These are phyloP conservation scores for Pseudogymnoascus sp. DNA, from an alignment of 2,329 filamentous ascomycete species.

Conservation along the genomic window DNA sequence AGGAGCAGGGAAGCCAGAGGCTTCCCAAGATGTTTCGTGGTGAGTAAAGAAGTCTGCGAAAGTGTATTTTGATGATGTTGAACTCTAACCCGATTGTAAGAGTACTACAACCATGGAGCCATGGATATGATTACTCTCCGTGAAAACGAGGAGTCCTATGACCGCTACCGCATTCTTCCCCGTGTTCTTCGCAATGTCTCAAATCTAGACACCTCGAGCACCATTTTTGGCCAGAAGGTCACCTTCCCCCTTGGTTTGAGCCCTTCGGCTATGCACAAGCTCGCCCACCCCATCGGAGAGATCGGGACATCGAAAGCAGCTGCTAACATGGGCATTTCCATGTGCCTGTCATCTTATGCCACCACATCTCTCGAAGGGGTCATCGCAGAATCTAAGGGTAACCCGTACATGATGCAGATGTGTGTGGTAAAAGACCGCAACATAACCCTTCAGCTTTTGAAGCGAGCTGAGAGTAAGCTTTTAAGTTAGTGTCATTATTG, in stretches of 20 bases:
- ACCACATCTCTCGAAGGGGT: constrained; percentile 11
- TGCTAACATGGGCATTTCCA: constrained; percentile 33
- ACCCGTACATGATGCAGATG: constrained; percentile 13
- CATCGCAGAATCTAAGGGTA: constrained; percentile 3
- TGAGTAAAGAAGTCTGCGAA: background rate
- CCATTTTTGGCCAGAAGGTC: constrained; percentile 11
- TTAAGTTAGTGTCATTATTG: background rate
- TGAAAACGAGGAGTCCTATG: constrained; percentile 27
- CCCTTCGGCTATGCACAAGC: constrained; percentile 50
- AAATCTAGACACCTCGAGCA: constrained; percentile 10
- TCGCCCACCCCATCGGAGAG: constrained; percentile 54
- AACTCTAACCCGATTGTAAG: background rate
- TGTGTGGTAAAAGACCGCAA: constrained; percentile 5
- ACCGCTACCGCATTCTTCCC: constrained; percentile 37
- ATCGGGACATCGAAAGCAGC: constrained; percentile 38
- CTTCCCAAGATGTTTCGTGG: background rate
- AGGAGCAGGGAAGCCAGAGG: constrained; percentile 10
- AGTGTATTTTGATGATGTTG: background rate
- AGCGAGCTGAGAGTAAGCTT: constrained; percentile 6
- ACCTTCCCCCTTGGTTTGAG: constrained; percentile 49
- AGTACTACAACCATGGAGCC: constrained; percentile 11
- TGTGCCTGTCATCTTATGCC: constrained; percentile 12
- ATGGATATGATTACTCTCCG: constrained; percentile 7
- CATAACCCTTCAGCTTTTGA: constrained; percentile 10
- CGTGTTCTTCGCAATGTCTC: constrained; percentile 12